Evolutionary conservation across 2,329 filamentous ascomycete species (phyloP).

Genomic region (Rachicladosporium sp.): DNA sequence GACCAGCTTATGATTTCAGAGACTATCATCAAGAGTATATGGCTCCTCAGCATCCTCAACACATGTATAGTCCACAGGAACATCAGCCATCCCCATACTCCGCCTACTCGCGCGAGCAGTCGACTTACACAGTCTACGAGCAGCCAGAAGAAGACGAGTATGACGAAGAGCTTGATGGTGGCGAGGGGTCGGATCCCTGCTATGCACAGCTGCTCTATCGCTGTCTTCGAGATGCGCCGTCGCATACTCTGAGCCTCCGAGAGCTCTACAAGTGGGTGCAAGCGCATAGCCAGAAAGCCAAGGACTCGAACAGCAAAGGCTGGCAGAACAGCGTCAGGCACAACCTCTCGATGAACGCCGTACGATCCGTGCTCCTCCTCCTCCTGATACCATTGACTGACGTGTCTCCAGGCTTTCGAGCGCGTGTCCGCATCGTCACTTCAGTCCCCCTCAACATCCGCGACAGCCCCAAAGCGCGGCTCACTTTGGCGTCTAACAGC

Average conservation of each 20-base stretch:
- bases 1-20: too few relatives aligned
- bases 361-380: slow-evolving; percentile 29
- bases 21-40: too few relatives aligned
- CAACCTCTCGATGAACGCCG: slow-evolving; percentile 90
- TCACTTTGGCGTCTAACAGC: slow-evolving; percentile 66
- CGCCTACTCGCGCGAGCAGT: too few relatives aligned
- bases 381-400: not conserved
- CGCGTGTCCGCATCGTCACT: slow-evolving; percentile 31
- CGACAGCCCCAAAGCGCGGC: slow-evolving; percentile 48
- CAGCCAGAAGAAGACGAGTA: slow-evolving; percentile 1
- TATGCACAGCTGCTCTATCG: slow-evolving; percentile 74
- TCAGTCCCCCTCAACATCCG: slow-evolving; percentile 11
- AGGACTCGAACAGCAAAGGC: slow-evolving; percentile 44
- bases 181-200: slow-evolving; percentile 16
- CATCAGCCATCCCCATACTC: too few relatives aligned
- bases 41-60: too few relatives aligned
- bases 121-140: too few relatives aligned
- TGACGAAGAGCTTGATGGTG: slow-evolving; percentile 4
- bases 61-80: too few relatives aligned
- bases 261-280: slow-evolving; percentile 88
- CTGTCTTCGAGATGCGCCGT: slow-evolving; percentile 56
- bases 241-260: slow-evolving; percentile 62
- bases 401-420: slow-evolving; percentile 38
- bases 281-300: slow-evolving; percentile 65
- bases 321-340: slow-evolving; percentile 96